Evolutionary conservation across 2,329 filamentous ascomycete species (phyloP).

Genomic region (Byssochlamys sp.): DNA sequence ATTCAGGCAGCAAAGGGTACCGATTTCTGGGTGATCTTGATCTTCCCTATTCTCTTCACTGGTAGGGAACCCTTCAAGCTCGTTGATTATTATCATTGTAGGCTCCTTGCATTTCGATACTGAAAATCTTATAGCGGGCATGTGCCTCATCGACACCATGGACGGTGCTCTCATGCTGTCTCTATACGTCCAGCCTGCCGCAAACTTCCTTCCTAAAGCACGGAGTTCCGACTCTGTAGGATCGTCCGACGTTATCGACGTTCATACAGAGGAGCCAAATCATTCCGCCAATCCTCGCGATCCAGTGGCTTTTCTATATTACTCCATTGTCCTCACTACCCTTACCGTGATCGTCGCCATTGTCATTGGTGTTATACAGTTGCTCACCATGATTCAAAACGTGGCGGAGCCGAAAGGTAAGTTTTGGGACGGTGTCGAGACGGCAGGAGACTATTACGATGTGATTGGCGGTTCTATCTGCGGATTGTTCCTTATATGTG

Average conservation of each 20-base stretch:
- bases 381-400: constrained; percentile 68
- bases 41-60: constrained; percentile 85
- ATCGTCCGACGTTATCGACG: background rate
- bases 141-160: constrained; percentile 87
- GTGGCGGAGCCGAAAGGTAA: constrained; percentile 60
- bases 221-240: background rate
- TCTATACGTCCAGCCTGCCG: constrained; percentile 59
- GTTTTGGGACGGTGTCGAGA: constrained; percentile 86
- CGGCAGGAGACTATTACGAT: constrained; percentile 70
- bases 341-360: constrained; percentile 76
- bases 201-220: constrained; percentile 26
- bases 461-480: constrained; percentile 80
- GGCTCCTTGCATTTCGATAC: background rate
- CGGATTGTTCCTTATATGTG: constrained; percentile 70
- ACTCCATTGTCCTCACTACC: constrained; percentile 75
- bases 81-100: background rate
- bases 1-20: constrained; percentile 79
- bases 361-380: constrained; percentile 76
- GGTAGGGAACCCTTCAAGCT: constrained; percentile 38
- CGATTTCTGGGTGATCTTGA: constrained; percentile 83
- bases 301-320: constrained; percentile 82
- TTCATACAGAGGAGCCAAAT: background rate
- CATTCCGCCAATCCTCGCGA: constrained; percentile 59
- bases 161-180: constrained; percentile 94
- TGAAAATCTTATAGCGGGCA: constrained; percentile 52